A percentile compares a stretch with the other conserved stretches of the same genome.
Conservation (phyloP, 2,329 filamentous ascomycete species). For the Aspergillus sp. region DNA sequence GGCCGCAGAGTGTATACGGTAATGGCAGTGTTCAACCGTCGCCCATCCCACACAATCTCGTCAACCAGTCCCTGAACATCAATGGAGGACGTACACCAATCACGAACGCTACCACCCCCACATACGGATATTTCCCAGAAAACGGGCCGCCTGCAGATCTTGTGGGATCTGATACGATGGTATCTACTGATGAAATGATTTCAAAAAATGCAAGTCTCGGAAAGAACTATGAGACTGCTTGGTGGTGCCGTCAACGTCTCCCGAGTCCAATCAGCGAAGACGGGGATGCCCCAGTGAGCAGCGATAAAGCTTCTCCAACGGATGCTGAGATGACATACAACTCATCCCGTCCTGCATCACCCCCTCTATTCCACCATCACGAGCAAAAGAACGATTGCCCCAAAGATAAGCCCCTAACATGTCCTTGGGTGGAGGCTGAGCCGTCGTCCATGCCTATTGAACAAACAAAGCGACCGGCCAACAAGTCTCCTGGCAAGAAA, state of each 20-base stretch:
- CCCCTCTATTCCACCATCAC: not conserved
- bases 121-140: slow-evolving; percentile 23
- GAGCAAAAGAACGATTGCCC: no score
- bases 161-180: not conserved
- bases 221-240: slow-evolving; percentile 10
- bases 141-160: not conserved
- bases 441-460: no score
- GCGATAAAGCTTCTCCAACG: slow-evolving; percentile 4
- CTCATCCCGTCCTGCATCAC: slow-evolving; percentile 4
- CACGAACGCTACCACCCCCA: slow-evolving; percentile 17
- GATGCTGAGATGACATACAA: slow-evolving; percentile 15
- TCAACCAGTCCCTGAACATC: slow-evolving; percentile 27
- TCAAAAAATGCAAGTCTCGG: not conserved
- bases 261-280: slow-evolving; percentile 39
- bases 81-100: slow-evolving; percentile 16
- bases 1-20: slow-evolving; percentile 13
- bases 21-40: slow-evolving; percentile 19
- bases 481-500: slow-evolving; percentile 9
- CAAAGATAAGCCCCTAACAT: no score
- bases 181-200: not conserved
- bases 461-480: not conserved
- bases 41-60: slow-evolving; percentile 23
- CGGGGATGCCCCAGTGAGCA: slow-evolving; percentile 14
- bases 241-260: slow-evolving; percentile 22
- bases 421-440: no score